Evolutionary conservation across 306 rosid species (phyloP).

Genomic region (Crataegus laevigata): DNA sequence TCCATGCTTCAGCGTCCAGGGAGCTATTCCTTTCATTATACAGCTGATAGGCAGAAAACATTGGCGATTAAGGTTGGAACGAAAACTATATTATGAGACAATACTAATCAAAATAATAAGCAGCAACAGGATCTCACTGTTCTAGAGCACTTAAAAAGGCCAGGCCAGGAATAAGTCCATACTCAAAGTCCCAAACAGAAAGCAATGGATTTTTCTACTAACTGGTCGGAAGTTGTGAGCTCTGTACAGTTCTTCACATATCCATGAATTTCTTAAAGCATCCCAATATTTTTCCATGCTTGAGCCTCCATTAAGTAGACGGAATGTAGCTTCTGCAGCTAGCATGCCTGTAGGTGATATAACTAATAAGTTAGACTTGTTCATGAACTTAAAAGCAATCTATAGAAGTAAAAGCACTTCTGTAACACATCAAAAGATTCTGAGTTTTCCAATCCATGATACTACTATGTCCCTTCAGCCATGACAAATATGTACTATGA

Average conservation of each 20-base stretch:
- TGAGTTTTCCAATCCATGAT: background rate
- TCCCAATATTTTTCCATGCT: conserved; percentile 77
- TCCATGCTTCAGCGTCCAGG: conserved; percentile 82
- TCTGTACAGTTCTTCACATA: conserved; percentile 82
- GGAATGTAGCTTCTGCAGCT: conserved; percentile 82
- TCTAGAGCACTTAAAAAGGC: conserved; percentile 69
- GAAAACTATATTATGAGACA: background rate
- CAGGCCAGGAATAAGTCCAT: conserved; percentile 86
- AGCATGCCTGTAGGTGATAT: conserved; percentile 65
- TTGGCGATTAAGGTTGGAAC: conserved; percentile 14
- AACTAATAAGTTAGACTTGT: background rate
- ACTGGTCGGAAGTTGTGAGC: conserved; percentile 84
- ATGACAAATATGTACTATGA: background rate
- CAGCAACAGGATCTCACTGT: conserved; percentile 56
- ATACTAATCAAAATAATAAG: conserved; percentile 12
- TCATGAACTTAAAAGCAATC: conserved; percentile 2
- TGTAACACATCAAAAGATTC: background rate
- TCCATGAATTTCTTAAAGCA: conserved; percentile 69
- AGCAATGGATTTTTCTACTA: conserved; percentile 25
- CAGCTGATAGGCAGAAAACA: conserved; percentile 45
- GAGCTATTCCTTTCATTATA: conserved; percentile 70
- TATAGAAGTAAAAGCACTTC: background rate
- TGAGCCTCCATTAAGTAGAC: conserved; percentile 46
- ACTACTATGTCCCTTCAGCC: background rate
- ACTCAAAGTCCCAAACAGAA: conserved; percentile 15